phyloP scores from a whole-genome alignment of 306 rosid species.

The Carpinus fangiana region DNA sequence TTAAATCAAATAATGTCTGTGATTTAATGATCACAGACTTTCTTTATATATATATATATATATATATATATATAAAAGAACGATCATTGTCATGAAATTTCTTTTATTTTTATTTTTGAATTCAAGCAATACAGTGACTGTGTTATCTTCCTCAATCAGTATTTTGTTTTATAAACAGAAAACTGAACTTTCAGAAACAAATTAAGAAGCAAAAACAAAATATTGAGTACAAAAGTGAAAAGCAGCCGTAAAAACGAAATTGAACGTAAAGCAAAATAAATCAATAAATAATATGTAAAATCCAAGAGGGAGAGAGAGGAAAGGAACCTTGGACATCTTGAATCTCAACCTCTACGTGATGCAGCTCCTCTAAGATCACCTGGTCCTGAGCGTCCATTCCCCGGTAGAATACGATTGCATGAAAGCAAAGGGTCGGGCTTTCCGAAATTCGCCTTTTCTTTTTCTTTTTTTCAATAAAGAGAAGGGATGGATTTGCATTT shows the following conservation, averaged over 20 bases:
- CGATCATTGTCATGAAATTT: no score
- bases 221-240: background rate
- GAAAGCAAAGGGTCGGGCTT: background rate
- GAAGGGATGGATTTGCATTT: background rate
- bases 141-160: no score
- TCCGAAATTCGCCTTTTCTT: background rate
- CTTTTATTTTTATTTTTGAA: no score
- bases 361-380: slow-evolving; percentile 68
- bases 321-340: slow-evolving; percentile 74
- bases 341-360: slow-evolving; percentile 61
- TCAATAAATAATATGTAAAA: no score
- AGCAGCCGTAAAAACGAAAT: background rate
- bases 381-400: slow-evolving; percentile 61
- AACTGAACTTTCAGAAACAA: background rate
- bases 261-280: background rate
- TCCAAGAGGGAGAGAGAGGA: background rate
- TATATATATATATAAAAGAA: no score
- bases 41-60: no score
- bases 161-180: background rate
- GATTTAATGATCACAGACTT: no score
- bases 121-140: no score
- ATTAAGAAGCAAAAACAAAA: background rate
- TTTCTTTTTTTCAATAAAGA: background rate
- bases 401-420: background rate
- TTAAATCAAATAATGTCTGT: no score